Evolutionary conservation across 2,329 filamentous ascomycete species (phyloP), one percentile per base, ranked within the genome.

Genomic region (Monosporascus sp.): DNA sequence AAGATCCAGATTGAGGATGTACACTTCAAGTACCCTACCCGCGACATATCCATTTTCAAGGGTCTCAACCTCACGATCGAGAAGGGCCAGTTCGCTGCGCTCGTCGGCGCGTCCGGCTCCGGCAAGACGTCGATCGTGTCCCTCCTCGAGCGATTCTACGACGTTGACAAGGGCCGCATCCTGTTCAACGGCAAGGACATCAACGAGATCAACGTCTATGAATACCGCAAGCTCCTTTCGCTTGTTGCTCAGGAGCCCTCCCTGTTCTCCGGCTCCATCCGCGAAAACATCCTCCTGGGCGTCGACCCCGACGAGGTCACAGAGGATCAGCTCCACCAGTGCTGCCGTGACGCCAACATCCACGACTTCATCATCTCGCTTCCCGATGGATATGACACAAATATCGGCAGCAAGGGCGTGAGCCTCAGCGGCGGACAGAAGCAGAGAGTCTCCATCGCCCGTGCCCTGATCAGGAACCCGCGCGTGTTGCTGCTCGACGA

Each of bases 211-310:
- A 79, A 84, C 48, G 74, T 86, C 0, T 75, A 75, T 51, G 68
- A 77, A 18, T 89, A 89, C 62, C 79, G 87, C 40, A 75, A 77
- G 51, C 69, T 79, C 20, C 74, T 90, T 15, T 85, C 85, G 0
- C 77, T 91, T 0, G 87, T 91, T 0, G 81, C 85, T 2, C 87
- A 91, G 66, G 87, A 91, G 64, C 79, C 87, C 5, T 84, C 82
- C 0, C 74, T 91, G 0, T 89, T 88, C 60, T 81, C 83, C 64
- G 83, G 82, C 55, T 66, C 54, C n/a, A 37, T 60, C 48, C 76
- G 80, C n/a, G 86, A 90, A 55, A 89, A 89, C 60, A 80, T 89
- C 52, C 66, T 84, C 1, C 74, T 88, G 0, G 85, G 85, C 14
- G 78, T 89, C 31, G 63, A 77, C 24, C 77, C 81, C 1, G 70